phyloP scores from a whole-genome alignment of 2,329 filamentous ascomycete genomes.

The Didymosphaeria variabile region DNA sequence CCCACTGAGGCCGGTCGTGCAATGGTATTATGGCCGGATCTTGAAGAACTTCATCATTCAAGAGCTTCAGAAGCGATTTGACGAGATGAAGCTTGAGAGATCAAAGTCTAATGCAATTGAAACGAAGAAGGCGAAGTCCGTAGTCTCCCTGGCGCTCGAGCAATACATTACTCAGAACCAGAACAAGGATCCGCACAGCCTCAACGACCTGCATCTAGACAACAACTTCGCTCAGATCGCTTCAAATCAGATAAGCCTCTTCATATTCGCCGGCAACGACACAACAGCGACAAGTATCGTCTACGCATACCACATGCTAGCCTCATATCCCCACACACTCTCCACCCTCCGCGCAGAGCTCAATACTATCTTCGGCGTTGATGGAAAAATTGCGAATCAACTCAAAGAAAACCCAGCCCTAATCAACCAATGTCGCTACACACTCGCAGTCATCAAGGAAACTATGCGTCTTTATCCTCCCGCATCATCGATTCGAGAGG shows the following conservation, averaged over 20 bases:
- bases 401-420: slow-evolving; percentile 29
- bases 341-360: slow-evolving; percentile 35
- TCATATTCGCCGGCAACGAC: slow-evolving; percentile 44
- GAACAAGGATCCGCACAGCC: background rate
- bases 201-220: slow-evolving; percentile 20
- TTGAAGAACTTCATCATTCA: slow-evolving; percentile 11
- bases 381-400: background rate
- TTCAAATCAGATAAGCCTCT: slow-evolving; percentile 37
- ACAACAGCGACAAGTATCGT: slow-evolving; percentile 37
- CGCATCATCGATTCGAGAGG: slow-evolving; percentile 34
- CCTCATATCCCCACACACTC: slow-evolving; percentile 28
- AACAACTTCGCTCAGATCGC: slow-evolving; percentile 25
- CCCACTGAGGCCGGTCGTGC: slow-evolving; percentile 16
- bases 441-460: slow-evolving; percentile 39
- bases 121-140: slow-evolving; percentile 14
- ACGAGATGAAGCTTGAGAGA: slow-evolving; percentile 7
- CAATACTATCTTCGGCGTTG: slow-evolving; percentile 33
- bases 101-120: background rate
- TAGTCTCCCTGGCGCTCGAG: slow-evolving; percentile 19
- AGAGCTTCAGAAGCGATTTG: slow-evolving; percentile 19
- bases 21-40: slow-evolving; percentile 15
- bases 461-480: slow-evolving; percentile 37
- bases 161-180: slow-evolving; percentile 12
- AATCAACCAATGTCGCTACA: slow-evolving; percentile 34
- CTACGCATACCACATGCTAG: slow-evolving; percentile 34